These are phyloP conservation scores for Parastagonospora nodorum DNA, from an alignment of 2,329 filamentous ascomycete genomes.

Conservation along the genomic window DNA sequence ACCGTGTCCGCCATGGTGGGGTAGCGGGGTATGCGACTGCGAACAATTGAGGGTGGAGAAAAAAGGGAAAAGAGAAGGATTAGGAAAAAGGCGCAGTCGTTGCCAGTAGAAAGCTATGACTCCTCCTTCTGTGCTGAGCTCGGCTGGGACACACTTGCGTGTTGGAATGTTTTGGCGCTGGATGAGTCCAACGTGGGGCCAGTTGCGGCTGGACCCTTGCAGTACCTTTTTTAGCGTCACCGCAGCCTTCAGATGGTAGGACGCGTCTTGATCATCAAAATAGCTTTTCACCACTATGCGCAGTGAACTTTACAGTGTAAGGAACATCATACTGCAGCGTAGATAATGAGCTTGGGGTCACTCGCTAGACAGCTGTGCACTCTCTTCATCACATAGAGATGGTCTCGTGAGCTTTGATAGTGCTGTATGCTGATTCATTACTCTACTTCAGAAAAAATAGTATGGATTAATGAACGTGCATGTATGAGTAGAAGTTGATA, in stretches of 20 bases:
- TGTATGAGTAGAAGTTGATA: too few relatives aligned
- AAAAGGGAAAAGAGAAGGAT: not conserved
- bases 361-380: too few relatives aligned
- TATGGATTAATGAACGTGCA: too few relatives aligned
- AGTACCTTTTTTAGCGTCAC: not conserved
- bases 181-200: conserved; percentile 24
- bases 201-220: conserved; percentile 2
- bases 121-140: not conserved
- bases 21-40: conserved; percentile 23
- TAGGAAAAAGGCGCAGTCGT: not conserved
- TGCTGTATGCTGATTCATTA: too few relatives aligned
- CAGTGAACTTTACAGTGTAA: too few relatives aligned
- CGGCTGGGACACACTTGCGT: conserved; percentile 10
- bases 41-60: conserved; percentile 10
- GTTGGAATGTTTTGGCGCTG: conserved; percentile 15
- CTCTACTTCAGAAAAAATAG: too few relatives aligned
- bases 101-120: not conserved
- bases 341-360: too few relatives aligned
- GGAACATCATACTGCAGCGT: too few relatives aligned
- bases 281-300: too few relatives aligned
- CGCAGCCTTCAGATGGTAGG: not conserved
- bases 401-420: too few relatives aligned
- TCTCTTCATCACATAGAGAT: too few relatives aligned
- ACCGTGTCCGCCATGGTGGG: conserved; percentile 41
- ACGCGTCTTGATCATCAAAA: too few relatives aligned